Evolutionary conservation across 495 filamentous ascomycete genomes (phyloP), one percentile per base, ranked within the genome.

Genomic region (Hyaloscypha hepaticicola): DNA sequence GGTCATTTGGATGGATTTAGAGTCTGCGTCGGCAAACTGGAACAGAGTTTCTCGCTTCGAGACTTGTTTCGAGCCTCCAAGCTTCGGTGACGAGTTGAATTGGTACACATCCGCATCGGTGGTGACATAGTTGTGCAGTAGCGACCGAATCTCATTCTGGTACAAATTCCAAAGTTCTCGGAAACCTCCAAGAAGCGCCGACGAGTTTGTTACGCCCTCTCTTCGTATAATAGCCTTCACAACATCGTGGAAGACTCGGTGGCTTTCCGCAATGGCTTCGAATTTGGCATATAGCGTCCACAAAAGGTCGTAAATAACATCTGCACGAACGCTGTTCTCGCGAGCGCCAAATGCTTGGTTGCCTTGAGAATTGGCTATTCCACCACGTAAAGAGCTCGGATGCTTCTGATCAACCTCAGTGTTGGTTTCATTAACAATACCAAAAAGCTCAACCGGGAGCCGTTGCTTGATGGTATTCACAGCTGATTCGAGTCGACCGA

Each of bases 221-320:
- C 94, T 86, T 64, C 88, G 86, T 38, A 91, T 81, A 67, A 98
- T 91, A 0, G 86, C 90, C 49, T 85, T 85, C 65, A 97, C 85
- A 51, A 94, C 88, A 74, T 99, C 95, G 72, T 97, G 92, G 56
- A 98, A 83, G 2, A 96, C 90, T 55, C 95, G 89, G 71, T 99
- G 96, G 16, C 95, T 89, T 75, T 99, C 95, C 16, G 92, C 92
- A 66, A 99, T 97, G 19, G 96, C 87, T 72, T 97, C 95, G 70
- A 99, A 96, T 68, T 97, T 96, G 19, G 93, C 91, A 76, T 96
- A 99, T 0, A 99, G 76, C 1, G 93, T 94, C 86, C 86, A 93
- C 8, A 99, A 79, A 34, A 96, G 85, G 70, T 99, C 95, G 59
- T 92, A 87, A 34, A 99, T 85, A 24, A 96, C 89, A 70, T 88